Conservation (phyloP, 805 yeast genomes). For the Saccharomycopsis fibuligera region DNA sequence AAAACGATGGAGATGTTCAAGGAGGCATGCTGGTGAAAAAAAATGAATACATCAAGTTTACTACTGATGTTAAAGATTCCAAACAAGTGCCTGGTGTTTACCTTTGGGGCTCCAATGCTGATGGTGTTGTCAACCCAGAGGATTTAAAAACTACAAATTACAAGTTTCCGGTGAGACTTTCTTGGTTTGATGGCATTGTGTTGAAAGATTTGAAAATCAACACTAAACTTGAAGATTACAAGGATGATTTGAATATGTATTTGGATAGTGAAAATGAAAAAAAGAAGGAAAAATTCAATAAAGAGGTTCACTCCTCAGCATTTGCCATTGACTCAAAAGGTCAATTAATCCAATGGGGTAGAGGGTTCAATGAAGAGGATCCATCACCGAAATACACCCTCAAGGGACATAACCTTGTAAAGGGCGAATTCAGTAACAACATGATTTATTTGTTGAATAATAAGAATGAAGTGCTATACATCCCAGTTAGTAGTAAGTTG, state of each 20-base stretch:
- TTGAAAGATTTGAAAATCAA: slow-evolving; percentile 50
- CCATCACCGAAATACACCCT: slow-evolving; percentile 33
- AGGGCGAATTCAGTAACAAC: slow-evolving; percentile 48
- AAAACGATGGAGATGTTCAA: too few relatives aligned
- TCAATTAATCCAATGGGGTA: slow-evolving; percentile 68
- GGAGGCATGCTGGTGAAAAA: too few relatives aligned
- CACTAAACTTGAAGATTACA: slow-evolving; percentile 9
- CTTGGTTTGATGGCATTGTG: slow-evolving; percentile 54
- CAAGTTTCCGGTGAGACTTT: slow-evolving; percentile 52
- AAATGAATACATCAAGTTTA: slow-evolving; percentile 23
- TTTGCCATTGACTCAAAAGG: slow-evolving; percentile 65
- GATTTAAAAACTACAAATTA: slow-evolving; percentile 28
- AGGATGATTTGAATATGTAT: slow-evolving; percentile 20
- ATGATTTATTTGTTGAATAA: slow-evolving; percentile 41
- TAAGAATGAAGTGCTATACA: slow-evolving; percentile 30
- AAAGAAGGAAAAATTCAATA: slow-evolving; percentile 27
- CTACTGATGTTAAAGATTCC: slow-evolving; percentile 31
- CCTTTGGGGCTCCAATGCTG: slow-evolving; percentile 53
- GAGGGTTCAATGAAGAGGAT: slow-evolving; percentile 30
- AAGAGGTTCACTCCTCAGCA: slow-evolving; percentile 29
- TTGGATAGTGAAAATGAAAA: slow-evolving; percentile 3
- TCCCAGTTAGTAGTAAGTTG: slow-evolving; percentile 27
- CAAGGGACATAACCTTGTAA: slow-evolving; percentile 39
- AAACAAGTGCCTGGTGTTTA: slow-evolving; percentile 49
- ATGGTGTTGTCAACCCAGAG: slow-evolving; percentile 30